Evolutionary conservation across 768 basidiomycete species (phyloP).

Genomic region (Trametes punicea): DNA sequence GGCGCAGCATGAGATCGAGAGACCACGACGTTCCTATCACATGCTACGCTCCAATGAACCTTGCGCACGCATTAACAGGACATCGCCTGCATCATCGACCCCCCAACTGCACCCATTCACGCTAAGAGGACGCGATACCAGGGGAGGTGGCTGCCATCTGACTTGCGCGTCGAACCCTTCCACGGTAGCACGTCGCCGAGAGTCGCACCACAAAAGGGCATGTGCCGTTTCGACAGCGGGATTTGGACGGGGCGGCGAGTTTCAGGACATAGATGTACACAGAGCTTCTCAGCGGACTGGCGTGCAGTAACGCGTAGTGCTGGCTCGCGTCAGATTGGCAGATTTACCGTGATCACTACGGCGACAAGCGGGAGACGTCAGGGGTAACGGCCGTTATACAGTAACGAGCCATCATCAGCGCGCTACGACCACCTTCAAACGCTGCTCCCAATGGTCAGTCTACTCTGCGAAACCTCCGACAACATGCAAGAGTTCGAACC

Average conservation of each 20-base stretch:
- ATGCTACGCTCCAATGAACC: slow-evolving; percentile 11
- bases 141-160: background rate
- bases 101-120: slow-evolving; percentile 8
- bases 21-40: slow-evolving; percentile 9
- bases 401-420: too few relatives aligned
- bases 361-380: too few relatives aligned
- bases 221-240: background rate
- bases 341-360: too few relatives aligned
- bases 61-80: slow-evolving; percentile 1
- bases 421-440: too few relatives aligned
- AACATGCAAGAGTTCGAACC: too few relatives aligned
- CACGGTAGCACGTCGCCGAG: background rate
- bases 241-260: background rate
- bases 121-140: background rate
- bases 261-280: too few relatives aligned
- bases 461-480: too few relatives aligned
- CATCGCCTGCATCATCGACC: slow-evolving; percentile 5
- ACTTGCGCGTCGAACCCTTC: background rate
- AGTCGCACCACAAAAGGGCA: background rate
- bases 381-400: too few relatives aligned
- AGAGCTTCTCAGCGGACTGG: too few relatives aligned
- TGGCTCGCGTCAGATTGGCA: too few relatives aligned
- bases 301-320: too few relatives aligned
- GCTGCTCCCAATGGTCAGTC: too few relatives aligned
- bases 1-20: background rate